A percentile compares a stretch with the other conserved stretches of the same genome.
Conservation (phyloP, 192 early-diverging fungal species). For the Geosiphon pyriformis region DNA sequence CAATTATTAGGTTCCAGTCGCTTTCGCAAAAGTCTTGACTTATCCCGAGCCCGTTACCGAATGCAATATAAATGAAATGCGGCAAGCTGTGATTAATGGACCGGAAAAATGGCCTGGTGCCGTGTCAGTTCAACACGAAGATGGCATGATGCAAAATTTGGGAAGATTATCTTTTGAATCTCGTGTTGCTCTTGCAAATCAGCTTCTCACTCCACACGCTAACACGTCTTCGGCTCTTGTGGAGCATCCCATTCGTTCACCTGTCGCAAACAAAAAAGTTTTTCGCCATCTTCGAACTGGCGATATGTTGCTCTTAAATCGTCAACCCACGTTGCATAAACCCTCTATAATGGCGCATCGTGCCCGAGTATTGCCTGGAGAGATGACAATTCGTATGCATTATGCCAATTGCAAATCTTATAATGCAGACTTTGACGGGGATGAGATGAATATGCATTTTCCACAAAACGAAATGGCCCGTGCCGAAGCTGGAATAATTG, state of each 20-base stretch:
- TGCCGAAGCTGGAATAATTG: conserved; percentile 94
- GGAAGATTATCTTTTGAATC: conserved; percentile 77
- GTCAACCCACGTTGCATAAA: conserved; percentile 99
- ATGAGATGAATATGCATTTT: conserved; percentile 99
- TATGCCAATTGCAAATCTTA: conserved; percentile 93
- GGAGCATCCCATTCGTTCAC: conserved; percentile 57
- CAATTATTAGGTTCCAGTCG: conserved; percentile 63
- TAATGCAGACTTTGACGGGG: conserved; percentile 99
- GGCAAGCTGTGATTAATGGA: conserved; percentile 91
- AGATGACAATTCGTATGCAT: conserved; percentile 99
- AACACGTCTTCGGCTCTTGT: conserved; percentile 36
- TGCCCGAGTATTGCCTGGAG: conserved; percentile 88
- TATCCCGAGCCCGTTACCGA: conserved; percentile 97
- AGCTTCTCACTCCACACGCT: conserved; percentile 74
- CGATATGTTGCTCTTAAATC: conserved; percentile 95
- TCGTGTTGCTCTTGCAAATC: conserved; percentile 92
- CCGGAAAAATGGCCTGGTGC: conserved; percentile 96
- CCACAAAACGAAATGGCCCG: conserved; percentile 96
- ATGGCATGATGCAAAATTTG: conserved; percentile 82
- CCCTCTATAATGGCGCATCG: conserved; percentile 99
- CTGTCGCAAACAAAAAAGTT: conserved; percentile 91
- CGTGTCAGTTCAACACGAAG: conserved; percentile 89
- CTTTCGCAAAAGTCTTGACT: conserved; percentile 91
- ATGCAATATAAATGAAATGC: conserved; percentile 90
- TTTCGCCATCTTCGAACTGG: conserved; percentile 94